Conservation (phyloP, 2,329 filamentous ascomycete species). For the Claviceps sp. region DNA sequence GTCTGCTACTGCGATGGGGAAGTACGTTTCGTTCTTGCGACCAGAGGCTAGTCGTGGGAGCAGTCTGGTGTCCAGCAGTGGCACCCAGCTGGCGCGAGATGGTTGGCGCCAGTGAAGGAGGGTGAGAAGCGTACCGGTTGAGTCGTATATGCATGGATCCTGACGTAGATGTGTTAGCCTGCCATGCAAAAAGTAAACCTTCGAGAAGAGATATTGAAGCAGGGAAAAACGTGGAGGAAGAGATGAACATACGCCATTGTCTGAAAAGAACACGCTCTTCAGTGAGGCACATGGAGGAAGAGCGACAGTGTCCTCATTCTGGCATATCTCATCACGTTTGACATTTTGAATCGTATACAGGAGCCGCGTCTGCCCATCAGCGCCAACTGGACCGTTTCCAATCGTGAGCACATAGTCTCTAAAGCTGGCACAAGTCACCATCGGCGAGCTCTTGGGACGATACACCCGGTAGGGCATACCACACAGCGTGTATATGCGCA, state of each 20-base stretch:
- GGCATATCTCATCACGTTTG: slow-evolving; percentile 84
- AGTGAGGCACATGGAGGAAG: slow-evolving; percentile 61
- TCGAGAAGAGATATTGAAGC: neutral
- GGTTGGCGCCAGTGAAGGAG: slow-evolving; percentile 82
- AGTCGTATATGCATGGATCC: slow-evolving; percentile 95
- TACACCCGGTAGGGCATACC: slow-evolving; percentile 83
- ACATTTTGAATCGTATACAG: slow-evolving; percentile 91
- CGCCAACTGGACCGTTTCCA: slow-evolving; percentile 76
- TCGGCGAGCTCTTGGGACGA: slow-evolving; percentile 77
- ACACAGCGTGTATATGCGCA: slow-evolving; percentile 85
- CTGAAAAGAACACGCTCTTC: slow-evolving; percentile 81
- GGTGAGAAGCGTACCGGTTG: slow-evolving; percentile 74
- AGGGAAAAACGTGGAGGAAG: neutral
- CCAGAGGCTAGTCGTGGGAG: slow-evolving; percentile 72
- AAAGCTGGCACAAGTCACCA: slow-evolving; percentile 89
- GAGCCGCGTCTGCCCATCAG: slow-evolving; percentile 64
- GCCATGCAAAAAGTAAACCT: neutral
- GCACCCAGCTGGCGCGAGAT: slow-evolving; percentile 80
- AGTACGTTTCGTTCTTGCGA: slow-evolving; percentile 81
- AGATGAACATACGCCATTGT: slow-evolving; percentile 54
- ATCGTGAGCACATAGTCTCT: slow-evolving; percentile 92
- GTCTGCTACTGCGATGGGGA: slow-evolving; percentile 85
- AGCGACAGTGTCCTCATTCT: slow-evolving; percentile 85
- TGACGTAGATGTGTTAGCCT: slow-evolving; percentile 18
- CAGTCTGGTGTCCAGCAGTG: slow-evolving; percentile 77